Conservation (phyloP, 139 green algal species). For the Chlorella sp. region DNA sequence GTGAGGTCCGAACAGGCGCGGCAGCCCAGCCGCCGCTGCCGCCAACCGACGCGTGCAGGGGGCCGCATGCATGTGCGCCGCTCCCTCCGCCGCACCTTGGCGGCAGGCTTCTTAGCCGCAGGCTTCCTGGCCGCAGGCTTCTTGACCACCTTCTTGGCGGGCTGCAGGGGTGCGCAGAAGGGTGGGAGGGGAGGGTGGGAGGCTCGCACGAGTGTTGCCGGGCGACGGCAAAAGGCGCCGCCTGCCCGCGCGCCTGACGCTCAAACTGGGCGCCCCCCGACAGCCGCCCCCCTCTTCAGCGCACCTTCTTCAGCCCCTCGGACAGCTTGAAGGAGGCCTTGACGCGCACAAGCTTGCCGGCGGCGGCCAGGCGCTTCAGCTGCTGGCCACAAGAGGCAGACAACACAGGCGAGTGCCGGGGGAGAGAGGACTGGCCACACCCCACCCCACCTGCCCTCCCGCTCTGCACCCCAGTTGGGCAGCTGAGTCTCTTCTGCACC, state of each 20-base stretch:
- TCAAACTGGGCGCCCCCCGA: neutral
- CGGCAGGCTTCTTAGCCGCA: neutral
- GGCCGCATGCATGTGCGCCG: too few relatives aligned
- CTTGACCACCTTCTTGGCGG: neutral
- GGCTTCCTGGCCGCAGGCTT: neutral
- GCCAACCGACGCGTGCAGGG: neutral
- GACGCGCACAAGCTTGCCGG: slow-evolving; percentile 69
- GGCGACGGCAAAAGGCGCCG: neutral
- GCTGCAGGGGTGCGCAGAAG: neutral
- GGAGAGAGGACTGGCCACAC: too few relatives aligned
- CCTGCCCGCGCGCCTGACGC: neutral
- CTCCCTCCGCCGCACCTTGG: neutral
- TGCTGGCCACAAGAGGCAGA: too few relatives aligned
- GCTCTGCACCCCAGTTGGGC: too few relatives aligned
- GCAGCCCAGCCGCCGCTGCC: neutral
- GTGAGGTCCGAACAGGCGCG: too few relatives aligned
- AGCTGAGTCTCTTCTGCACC: too few relatives aligned
- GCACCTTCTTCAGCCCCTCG: slow-evolving; percentile 51
- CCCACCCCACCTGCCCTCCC: too few relatives aligned
- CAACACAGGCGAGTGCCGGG: too few relatives aligned
- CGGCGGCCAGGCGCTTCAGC: slow-evolving; percentile 57
- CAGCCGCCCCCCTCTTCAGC: too few relatives aligned
- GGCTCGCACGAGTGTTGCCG: slow-evolving; percentile 34
- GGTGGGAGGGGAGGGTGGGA: neutral
- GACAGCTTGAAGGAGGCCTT: slow-evolving; percentile 71